Percentiles rank a stretch among this genome's conserved stretches.
Conservation (phyloP, 768 basidiomycete species). For the Phylloporus sp. region DNA sequence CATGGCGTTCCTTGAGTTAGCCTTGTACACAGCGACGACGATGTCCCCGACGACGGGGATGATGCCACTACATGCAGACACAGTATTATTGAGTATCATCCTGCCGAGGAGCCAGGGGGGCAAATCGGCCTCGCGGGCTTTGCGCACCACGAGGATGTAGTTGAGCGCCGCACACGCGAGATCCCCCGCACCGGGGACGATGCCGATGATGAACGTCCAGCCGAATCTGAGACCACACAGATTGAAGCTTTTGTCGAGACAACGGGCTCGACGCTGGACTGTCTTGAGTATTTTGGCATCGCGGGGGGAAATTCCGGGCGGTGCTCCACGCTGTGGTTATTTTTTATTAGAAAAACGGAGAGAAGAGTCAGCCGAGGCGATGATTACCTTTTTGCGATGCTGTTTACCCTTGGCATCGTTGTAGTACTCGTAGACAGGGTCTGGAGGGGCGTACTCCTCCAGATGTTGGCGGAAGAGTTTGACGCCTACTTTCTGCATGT, state of each 20-base stretch:
- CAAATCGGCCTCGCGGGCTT: constrained; percentile 69
- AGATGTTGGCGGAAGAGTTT: constrained; percentile 64
- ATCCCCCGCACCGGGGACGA: constrained; percentile 70
- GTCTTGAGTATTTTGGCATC: constrained; percentile 73
- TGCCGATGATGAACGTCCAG: constrained; percentile 79
- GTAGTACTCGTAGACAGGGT: constrained; percentile 63
- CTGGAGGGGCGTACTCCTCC: constrained; percentile 62
- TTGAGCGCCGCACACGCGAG: constrained; percentile 59
- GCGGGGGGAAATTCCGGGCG: constrained; percentile 70
- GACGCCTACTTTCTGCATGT: constrained; percentile 45
- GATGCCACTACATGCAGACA: constrained; percentile 63
- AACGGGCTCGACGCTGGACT: constrained; percentile 74
- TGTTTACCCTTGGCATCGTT: constrained; percentile 28
- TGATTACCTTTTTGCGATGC: constrained; percentile 34
- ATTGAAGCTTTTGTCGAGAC: constrained; percentile 83
- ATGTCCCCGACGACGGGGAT: constrained; percentile 78
- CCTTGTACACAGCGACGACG: constrained; percentile 71
- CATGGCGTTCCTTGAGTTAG: constrained; percentile 85
- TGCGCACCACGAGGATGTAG: constrained; percentile 73
- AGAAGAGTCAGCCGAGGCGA: constrained; percentile 10
- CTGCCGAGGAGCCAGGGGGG: constrained; percentile 61
- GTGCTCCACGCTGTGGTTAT: constrained; percentile 53
- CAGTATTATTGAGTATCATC: constrained; percentile 75
- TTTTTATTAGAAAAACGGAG: neutral
- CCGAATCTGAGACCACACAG: constrained; percentile 82